These are phyloP conservation scores for Gryganskiella cystojenkinii DNA, from an alignment of 192 early-diverging fungal species.

Conservation along the genomic window DNA sequence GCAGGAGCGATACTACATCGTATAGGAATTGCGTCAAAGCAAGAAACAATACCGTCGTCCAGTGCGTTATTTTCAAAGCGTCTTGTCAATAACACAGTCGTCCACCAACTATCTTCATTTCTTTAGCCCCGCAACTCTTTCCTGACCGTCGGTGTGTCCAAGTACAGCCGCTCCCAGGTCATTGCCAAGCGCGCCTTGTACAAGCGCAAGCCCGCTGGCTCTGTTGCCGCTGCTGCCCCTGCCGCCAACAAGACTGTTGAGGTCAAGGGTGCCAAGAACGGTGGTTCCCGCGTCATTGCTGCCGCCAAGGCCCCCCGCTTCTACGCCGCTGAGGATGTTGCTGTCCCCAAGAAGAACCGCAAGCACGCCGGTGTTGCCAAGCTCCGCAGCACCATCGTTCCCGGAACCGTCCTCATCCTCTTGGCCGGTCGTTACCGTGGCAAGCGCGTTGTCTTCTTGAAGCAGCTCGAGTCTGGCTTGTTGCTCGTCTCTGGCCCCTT, in stretches of 20 bases:
- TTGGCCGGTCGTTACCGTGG: conserved; percentile 94
- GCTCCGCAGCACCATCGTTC: conserved; percentile 93
- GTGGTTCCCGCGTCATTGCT: conserved; percentile 74
- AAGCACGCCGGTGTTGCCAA: conserved; percentile 76
- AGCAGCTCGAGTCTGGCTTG: conserved; percentile 94
- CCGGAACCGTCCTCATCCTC: conserved; percentile 98
- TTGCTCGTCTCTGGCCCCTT: conserved; percentile 97
- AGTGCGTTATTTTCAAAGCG: too few relatives aligned
- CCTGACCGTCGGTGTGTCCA: conserved; percentile 86
- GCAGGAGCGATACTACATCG: too few relatives aligned
- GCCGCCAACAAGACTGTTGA: conserved; percentile 72
- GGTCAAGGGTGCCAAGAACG: conserved; percentile 89
- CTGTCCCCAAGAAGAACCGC: conserved; percentile 81
- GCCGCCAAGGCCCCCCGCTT: conserved; percentile 78
- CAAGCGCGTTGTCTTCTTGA: conserved; percentile 99
- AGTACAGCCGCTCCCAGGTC: conserved; percentile 83
- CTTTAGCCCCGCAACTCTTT: conserved; percentile 83
- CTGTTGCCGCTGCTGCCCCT: conserved; percentile 59
- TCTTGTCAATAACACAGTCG: too few relatives aligned
- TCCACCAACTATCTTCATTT: too few relatives aligned
- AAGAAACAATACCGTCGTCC: too few relatives aligned
- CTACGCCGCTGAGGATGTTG: conserved; percentile 89
- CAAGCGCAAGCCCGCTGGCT: conserved; percentile 84
- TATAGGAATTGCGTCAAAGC: too few relatives aligned
- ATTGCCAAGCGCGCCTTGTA: conserved; percentile 90